Evolutionary conservation across 768 basidiomycete species (phyloP).

Genomic region (Boletus rufocinnamomeus): DNA sequence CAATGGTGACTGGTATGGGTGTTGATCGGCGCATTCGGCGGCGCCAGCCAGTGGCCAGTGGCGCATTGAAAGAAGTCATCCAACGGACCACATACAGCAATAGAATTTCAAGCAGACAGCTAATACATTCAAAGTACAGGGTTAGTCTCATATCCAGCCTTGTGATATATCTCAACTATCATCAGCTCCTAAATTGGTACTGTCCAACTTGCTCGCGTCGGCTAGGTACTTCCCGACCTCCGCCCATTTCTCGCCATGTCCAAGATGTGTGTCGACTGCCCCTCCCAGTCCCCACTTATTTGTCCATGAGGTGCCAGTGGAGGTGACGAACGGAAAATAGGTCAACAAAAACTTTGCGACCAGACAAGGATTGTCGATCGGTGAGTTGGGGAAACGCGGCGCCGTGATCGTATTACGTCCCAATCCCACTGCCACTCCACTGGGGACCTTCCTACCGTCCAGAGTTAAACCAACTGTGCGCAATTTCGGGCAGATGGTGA

Average conservation of each 20-base stretch:
- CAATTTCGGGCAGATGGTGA: too few relatives aligned
- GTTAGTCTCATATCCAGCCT: not conserved
- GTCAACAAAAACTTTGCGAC: not conserved
- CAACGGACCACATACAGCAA: too few relatives aligned
- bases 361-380: not conserved
- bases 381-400: slow-evolving; percentile 2
- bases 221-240: not conserved
- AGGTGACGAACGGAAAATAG: not conserved
- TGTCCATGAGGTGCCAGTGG: not conserved
- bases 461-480: too few relatives aligned
- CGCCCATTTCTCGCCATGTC: not conserved
- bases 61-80: too few relatives aligned
- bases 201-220: not conserved
- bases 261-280: too few relatives aligned
- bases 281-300: not conserved
- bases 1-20: not conserved
- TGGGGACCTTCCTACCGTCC: too few relatives aligned
- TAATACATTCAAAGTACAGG: not conserved
- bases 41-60: too few relatives aligned
- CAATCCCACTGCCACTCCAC: too few relatives aligned
- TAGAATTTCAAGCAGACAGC: not conserved
- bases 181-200: not conserved
- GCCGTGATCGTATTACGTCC: not conserved
- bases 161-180: not conserved
- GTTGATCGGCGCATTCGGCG: too few relatives aligned